phyloP scores from a whole-genome alignment of 148 eudicot species.

The Arbutus unedo region DNA sequence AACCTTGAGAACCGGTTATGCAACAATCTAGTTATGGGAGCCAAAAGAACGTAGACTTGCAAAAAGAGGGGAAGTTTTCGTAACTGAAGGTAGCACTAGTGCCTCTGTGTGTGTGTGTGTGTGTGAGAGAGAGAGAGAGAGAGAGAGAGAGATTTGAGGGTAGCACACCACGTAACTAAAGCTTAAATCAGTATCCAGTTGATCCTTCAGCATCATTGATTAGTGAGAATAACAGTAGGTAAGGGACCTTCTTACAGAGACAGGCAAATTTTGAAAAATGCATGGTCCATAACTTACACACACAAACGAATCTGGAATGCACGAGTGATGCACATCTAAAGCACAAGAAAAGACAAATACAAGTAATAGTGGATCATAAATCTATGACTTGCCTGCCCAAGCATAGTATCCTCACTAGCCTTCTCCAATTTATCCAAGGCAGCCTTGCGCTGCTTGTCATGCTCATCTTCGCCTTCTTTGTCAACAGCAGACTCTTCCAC shows the following conservation, averaged over 20 bases:
- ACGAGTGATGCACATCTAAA: background rate
- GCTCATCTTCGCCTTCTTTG: conserved; percentile 53
- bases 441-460: conserved; percentile 48
- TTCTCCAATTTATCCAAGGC: conserved; percentile 78
- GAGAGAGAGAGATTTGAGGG: background rate
- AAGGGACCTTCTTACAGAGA: background rate
- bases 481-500: conserved; percentile 34
- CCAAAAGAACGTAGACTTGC: background rate
- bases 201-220: background rate
- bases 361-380: background rate
- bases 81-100: background rate
- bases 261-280: background rate
- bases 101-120: background rate
- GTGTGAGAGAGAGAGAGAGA: conserved; percentile 7
- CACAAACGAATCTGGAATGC: background rate
- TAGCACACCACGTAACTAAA: background rate
- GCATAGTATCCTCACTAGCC: conserved; percentile 78
- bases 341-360: background rate
- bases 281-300: background rate
- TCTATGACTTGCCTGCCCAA: conserved; percentile 73
- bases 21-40: too few species aligned
- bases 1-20: background rate
- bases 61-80: background rate
- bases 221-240: background rate
- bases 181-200: background rate